phyloP scores from a whole-genome alignment of 2,329 filamentous ascomycete species.

The Knoxdaviesia capensis region DNA sequence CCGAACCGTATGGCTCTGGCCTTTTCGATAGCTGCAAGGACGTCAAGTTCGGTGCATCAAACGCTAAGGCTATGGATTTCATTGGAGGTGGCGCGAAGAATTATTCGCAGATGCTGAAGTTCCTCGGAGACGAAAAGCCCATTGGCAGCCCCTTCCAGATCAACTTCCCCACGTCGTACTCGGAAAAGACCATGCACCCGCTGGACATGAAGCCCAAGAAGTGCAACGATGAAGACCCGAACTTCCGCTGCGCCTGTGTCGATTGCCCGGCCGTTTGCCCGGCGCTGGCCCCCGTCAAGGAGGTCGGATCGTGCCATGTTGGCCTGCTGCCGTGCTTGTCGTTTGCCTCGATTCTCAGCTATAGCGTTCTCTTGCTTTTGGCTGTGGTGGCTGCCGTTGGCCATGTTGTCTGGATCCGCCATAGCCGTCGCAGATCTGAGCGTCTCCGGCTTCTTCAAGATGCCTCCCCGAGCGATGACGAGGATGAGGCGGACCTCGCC shows the following conservation, averaged over 20 bases:
- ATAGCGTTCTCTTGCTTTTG: conserved; percentile 52
- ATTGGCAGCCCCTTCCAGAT: conserved; percentile 95
- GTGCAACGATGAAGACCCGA: conserved; percentile 75
- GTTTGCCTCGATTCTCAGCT: conserved; percentile 76
- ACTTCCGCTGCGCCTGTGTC: conserved; percentile 79
- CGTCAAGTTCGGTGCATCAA: conserved; percentile 91
- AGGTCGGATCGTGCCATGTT: conserved; percentile 56
- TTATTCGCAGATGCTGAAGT: conserved; percentile 71
- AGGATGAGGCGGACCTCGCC: conserved; percentile 61
- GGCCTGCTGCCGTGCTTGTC: conserved; percentile 82
- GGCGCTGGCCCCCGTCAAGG: conserved; percentile 54
- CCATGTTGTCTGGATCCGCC: conserved; percentile 56
- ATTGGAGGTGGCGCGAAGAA: conserved; percentile 92
- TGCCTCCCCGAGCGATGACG: conserved; percentile 66
- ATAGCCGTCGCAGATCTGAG: conserved; percentile 57
- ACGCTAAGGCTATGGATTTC: conserved; percentile 82
- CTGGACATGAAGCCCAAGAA: conserved; percentile 51
- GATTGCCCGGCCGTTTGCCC: conserved; percentile 82
- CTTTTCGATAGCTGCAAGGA: conserved; percentile 98
- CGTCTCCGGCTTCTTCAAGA: conserved; percentile 76
- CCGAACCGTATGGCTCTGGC: conserved; percentile 61
- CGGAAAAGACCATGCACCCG: conserved; percentile 50
- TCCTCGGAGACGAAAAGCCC: conserved; percentile 77
- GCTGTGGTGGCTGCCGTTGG: conserved; percentile 47
- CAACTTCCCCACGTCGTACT: conserved; percentile 55